A percentile compares a stretch with the other conserved stretches of the same genome.
These are phyloP conservation scores for Henckelia pumila DNA, from an alignment of 257 asterid species.

Conservation along the genomic window DNA sequence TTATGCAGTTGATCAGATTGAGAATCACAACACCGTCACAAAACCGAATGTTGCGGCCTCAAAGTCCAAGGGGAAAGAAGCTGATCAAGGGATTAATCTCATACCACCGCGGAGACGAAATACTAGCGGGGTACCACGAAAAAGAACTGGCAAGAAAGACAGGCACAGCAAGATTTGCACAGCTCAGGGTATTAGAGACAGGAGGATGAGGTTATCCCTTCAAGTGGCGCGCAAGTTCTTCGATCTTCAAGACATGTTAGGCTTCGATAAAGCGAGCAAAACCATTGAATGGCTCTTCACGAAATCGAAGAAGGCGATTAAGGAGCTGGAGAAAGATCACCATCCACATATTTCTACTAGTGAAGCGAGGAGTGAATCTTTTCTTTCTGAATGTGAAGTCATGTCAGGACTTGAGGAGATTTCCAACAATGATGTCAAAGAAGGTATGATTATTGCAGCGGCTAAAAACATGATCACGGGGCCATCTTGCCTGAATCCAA, in stretches of 20 bases:
- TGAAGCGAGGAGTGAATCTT: slow-evolving; percentile 37
- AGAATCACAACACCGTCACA: background rate
- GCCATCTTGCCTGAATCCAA: background rate
- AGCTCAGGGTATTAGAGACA: slow-evolving; percentile 67
- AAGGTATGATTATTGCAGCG: background rate
- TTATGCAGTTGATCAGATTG: background rate
- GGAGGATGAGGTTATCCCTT: slow-evolving; percentile 68
- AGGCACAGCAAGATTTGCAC: slow-evolving; percentile 81
- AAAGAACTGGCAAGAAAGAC: slow-evolving; percentile 61
- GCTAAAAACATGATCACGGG: background rate
- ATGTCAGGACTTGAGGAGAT: slow-evolving; percentile 33
- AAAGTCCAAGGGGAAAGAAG: background rate
- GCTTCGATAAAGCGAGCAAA: slow-evolving; percentile 71
- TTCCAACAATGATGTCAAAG: slow-evolving; percentile 15
- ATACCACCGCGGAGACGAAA: slow-evolving; percentile 26
- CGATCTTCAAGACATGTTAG: slow-evolving; percentile 73
- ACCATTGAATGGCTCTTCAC: slow-evolving; percentile 73
- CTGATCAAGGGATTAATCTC: background rate
- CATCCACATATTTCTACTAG: slow-evolving; percentile 14
- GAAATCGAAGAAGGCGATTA: slow-evolving; percentile 58
- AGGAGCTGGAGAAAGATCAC: slow-evolving; percentile 38
- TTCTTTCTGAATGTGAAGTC: slow-evolving; percentile 46
- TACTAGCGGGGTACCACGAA: slow-evolving; percentile 29
- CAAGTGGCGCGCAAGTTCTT: slow-evolving; percentile 71
- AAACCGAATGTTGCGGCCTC: background rate